These are phyloP conservation scores for Fraxinus nigra DNA, from an alignment of 305 asterid species.

Conservation along the genomic window DNA sequence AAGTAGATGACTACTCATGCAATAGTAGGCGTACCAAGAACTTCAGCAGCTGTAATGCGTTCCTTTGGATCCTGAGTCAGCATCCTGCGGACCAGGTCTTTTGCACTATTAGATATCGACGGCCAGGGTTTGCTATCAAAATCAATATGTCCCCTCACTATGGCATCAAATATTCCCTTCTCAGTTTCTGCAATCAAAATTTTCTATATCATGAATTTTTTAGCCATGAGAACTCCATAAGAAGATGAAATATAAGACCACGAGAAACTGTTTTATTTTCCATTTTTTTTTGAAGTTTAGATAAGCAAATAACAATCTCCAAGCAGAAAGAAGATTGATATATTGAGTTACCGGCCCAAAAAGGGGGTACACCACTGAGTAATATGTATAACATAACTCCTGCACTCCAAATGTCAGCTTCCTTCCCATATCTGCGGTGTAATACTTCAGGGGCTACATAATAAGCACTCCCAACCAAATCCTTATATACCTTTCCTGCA, in stretches of 20 bases:
- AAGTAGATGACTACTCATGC: neutral
- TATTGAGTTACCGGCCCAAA: constrained; percentile 66
- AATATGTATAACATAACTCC: constrained; percentile 78
- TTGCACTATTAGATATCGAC: constrained; percentile 69
- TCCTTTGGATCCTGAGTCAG: constrained; percentile 58
- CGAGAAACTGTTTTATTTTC: neutral
- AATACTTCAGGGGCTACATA: constrained; percentile 82
- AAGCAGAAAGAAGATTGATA: neutral
- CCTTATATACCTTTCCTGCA: constrained; percentile 69
- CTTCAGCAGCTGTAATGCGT: constrained; percentile 81
- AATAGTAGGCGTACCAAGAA: constrained; percentile 54
- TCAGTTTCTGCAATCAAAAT: constrained; percentile 52
- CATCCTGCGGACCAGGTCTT: constrained; percentile 78
- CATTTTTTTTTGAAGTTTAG: neutral
- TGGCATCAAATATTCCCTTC: constrained; percentile 70
- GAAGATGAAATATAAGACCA: neutral
- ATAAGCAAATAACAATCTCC: neutral
- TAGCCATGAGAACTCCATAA: constrained; percentile 1
- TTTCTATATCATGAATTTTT: neutral
- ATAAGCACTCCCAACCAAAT: constrained; percentile 78
- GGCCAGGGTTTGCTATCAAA: constrained; percentile 78
- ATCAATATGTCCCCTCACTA: constrained; percentile 65
- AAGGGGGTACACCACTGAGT: constrained; percentile 83
- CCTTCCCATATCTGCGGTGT: constrained; percentile 65
- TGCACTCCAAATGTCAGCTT: constrained; percentile 77